A percentile compares a stretch with the other conserved stretches of the same genome.
Conservation (phyloP, 129 eudicot species). For the Dittrichia graveolens region DNA sequence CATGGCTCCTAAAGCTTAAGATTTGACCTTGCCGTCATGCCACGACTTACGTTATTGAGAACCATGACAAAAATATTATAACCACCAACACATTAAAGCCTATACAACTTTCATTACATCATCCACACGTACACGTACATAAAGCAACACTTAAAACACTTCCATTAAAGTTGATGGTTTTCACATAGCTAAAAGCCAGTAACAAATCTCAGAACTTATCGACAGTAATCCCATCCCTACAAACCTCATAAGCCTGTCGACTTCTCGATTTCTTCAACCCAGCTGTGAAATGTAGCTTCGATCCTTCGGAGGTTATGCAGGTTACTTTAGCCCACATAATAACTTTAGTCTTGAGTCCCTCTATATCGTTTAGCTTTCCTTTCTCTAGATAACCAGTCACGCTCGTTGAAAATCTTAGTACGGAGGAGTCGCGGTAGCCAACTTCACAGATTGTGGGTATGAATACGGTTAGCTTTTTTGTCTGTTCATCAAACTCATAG, state of each 20-base stretch:
- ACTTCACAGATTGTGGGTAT: slow-evolving; percentile 85
- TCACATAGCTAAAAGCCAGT: not conserved
- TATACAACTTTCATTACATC: slow-evolving; percentile 21
- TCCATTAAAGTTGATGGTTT: slow-evolving; percentile 8
- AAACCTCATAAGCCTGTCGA: slow-evolving; percentile 77
- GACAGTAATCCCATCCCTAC: slow-evolving; percentile 63
- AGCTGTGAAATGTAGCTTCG: slow-evolving; percentile 73
- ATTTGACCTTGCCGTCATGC: too few relatives aligned
- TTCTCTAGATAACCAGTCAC: slow-evolving; percentile 87
- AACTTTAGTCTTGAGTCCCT: slow-evolving; percentile 87
- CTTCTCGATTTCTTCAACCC: slow-evolving; percentile 76
- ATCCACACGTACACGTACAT: not conserved
- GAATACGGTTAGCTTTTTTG: slow-evolving; percentile 67
- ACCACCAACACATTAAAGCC: slow-evolving; percentile 17
- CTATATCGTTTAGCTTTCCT: slow-evolving; percentile 77
- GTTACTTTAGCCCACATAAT: slow-evolving; percentile 83
- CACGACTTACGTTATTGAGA: too few relatives aligned
- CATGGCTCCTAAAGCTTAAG: too few relatives aligned
- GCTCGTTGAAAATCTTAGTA: slow-evolving; percentile 61
- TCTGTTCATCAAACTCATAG: slow-evolving; percentile 86
- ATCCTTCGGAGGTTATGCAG: slow-evolving; percentile 60
- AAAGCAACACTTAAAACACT: not conserved
- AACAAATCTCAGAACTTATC: slow-evolving; percentile 58
- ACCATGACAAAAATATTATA: not conserved
- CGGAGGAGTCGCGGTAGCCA: slow-evolving; percentile 84